Evolutionary conservation across 345 rosid genomes (phyloP).

Genomic region (Arabidopsis arenosa): DNA sequence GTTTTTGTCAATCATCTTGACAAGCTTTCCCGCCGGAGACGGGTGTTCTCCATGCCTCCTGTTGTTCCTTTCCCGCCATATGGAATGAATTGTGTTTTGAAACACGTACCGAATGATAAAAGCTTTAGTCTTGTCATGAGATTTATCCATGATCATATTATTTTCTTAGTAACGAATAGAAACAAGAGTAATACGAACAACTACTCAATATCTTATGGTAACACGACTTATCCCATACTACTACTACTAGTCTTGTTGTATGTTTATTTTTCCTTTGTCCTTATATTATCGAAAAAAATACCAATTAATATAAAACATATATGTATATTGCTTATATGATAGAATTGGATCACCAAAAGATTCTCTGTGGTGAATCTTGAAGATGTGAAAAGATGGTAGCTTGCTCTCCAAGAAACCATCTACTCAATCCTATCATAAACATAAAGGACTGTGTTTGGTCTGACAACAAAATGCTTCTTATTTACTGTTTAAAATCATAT

Average conservation of each 20-base stretch:
- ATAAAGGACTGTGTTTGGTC: background rate
- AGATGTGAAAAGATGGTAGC: slow-evolving; percentile 5
- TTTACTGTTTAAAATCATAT: no score
- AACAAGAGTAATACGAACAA: no score
- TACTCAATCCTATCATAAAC: background rate
- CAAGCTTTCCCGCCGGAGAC: no score
- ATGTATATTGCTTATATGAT: background rate
- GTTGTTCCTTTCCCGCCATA: no score
- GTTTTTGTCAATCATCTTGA: no score
- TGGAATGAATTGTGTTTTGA: no score
- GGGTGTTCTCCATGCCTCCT: no score
- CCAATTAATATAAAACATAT: background rate
- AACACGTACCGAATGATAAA: no score
- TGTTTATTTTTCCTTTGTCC: background rate
- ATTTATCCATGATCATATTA: no score
- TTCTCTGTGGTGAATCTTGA: slow-evolving; percentile 11
- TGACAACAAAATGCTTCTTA: slow-evolving; percentile 21
- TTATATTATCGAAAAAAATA: background rate
- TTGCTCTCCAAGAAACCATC: slow-evolving; percentile 16
- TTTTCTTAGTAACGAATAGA: no score
- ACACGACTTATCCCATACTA: background rate
- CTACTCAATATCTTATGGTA: no score
- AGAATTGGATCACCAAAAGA: slow-evolving; percentile 6
- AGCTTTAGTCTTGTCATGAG: no score
- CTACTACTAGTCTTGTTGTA: background rate